Conservation (phyloP, 306 rosid genomes). For the Vigna radiata region DNA sequence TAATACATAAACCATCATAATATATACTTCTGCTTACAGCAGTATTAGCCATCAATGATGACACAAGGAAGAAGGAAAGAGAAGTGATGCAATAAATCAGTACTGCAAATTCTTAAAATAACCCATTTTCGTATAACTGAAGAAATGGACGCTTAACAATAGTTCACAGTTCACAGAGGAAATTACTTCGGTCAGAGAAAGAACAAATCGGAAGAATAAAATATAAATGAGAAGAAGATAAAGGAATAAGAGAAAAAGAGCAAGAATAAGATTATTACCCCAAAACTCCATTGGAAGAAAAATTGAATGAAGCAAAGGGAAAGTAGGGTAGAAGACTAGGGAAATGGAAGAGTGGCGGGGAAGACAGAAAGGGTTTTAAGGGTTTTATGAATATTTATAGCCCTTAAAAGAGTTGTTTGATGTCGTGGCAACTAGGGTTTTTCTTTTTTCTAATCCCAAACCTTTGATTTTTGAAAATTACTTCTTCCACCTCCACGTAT, state of each 20-base stretch:
- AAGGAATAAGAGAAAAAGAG: not conserved
- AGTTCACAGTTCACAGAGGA: not conserved
- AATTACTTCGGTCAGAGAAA: no score
- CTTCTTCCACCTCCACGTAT: no score
- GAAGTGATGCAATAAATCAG: not conserved
- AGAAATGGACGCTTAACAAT: not conserved
- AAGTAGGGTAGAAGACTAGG: slow-evolving; percentile 39
- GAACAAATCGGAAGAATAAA: not conserved
- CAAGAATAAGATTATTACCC: slow-evolving; percentile 55
- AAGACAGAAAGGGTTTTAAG: slow-evolving; percentile 10
- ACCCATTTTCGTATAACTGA: not conserved
- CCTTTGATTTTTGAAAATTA: no score
- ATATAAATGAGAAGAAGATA: not conserved
- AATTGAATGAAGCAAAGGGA: not conserved
- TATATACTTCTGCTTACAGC: not conserved
- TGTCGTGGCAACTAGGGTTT: slow-evolving; percentile 60
- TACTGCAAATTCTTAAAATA: not conserved
- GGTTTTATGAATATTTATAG: slow-evolving; percentile 39
- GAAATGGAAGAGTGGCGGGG: not conserved
- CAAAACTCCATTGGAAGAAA: slow-evolving; percentile 73
- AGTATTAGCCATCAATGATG: no score
- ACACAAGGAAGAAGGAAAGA: not conserved
- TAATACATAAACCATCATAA: not conserved
- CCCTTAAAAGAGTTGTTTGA: no score
- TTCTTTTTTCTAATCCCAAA: no score